These are phyloP conservation scores for Camelina sativa DNA, from an alignment of 345 rosid species.

Conservation along the genomic window DNA sequence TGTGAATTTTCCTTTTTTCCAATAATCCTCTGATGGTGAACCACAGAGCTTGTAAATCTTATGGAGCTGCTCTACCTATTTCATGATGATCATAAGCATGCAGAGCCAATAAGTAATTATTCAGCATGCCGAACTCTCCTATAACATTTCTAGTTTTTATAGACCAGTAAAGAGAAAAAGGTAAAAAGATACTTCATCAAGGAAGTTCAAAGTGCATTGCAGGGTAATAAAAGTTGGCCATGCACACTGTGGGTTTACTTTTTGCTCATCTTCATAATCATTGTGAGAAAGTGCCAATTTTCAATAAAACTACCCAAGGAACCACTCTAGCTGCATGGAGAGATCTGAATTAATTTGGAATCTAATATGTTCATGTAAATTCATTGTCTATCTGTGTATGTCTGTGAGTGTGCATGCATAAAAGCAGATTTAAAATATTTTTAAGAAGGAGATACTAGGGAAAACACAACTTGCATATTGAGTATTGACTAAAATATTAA, in stretches of 20 bases:
- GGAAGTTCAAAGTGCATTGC: background rate
- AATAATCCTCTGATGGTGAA: conserved; percentile 95
- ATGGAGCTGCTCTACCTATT: conserved; percentile 94
- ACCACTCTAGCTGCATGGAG: background rate
- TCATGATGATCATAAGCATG: conserved; percentile 12
- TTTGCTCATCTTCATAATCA: background rate
- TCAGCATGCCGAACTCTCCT: background rate
- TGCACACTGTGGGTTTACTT: background rate
- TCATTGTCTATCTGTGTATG: too few relatives aligned
- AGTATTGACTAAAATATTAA: background rate
- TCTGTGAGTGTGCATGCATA: background rate
- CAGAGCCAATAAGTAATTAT: background rate
- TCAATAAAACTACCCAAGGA: background rate
- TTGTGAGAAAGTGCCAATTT: background rate
- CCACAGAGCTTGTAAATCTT: conserved; percentile 98
- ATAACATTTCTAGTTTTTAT: background rate
- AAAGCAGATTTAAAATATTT: background rate
- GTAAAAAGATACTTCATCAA: background rate
- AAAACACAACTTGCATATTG: background rate
- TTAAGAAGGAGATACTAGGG: background rate
- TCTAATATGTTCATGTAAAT: background rate
- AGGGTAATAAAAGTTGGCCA: background rate
- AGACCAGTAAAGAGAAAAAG: background rate
- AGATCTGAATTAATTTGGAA: background rate
- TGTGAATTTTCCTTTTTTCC: conserved; percentile 94